Percentiles rank a stretch among this genome's conserved stretches.
Conservation (phyloP, 768 basidiomycete genomes). For the Leucosporidium creatinivorum region DNA sequence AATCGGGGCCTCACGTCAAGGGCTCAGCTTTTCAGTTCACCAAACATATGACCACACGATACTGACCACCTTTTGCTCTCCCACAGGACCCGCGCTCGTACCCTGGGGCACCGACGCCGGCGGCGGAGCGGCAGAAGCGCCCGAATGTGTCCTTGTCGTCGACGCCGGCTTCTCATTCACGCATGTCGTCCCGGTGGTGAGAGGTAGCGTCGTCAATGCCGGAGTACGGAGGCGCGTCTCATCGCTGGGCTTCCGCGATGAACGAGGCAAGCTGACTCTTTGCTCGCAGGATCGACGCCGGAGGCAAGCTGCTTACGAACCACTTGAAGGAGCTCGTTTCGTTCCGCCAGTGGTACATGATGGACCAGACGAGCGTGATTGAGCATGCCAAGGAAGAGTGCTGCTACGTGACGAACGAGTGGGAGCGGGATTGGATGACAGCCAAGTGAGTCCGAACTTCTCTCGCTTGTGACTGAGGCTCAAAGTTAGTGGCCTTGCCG, state of each 20-base stretch:
- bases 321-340: constrained; percentile 88
- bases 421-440: constrained; percentile 62
- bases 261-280: neutral
- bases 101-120: constrained; percentile 53
- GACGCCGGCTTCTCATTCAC: constrained; percentile 94
- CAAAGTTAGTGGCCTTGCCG: too few relatives aligned
- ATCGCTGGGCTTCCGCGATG: too few relatives aligned
- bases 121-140: constrained; percentile 38
- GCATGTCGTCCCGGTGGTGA: constrained; percentile 75
- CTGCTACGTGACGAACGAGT: constrained; percentile 70
- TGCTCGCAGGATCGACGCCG: constrained; percentile 70
- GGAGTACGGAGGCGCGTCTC: constrained; percentile 71
- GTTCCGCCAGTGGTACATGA: constrained; percentile 97
- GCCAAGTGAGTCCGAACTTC: constrained; percentile 57
- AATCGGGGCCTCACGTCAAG: neutral
- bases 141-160: constrained; percentile 74
- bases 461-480: too few relatives aligned
- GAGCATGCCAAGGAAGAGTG: constrained; percentile 86
- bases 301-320: constrained; percentile 91
- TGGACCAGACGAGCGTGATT: constrained; percentile 91
- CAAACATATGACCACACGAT: too few relatives aligned
- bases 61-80: too few relatives aligned
- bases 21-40: neutral
- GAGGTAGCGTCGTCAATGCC: constrained; percentile 64
- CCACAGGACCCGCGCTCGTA: constrained; percentile 68